Evolutionary conservation across 2,329 filamentous ascomycete genomes (phyloP).

Genomic region (Epichloe uncinata): DNA sequence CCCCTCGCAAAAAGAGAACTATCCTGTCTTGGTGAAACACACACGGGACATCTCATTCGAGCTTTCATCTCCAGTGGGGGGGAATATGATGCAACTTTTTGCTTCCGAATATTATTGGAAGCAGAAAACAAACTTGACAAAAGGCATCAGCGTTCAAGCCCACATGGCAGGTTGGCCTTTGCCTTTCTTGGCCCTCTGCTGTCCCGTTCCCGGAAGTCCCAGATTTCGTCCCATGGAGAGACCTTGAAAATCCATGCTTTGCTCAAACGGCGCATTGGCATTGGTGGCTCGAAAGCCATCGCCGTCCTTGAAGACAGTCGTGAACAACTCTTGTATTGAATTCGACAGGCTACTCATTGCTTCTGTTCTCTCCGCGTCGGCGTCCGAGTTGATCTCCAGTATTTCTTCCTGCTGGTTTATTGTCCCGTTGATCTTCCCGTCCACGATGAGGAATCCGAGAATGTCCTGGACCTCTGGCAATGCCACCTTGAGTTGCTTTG

Average conservation of each 20-base stretch:
- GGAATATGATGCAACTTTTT: background rate
- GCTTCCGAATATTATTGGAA: background rate
- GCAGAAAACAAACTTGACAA: background rate
- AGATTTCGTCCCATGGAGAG: conserved; percentile 7
- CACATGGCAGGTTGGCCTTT: background rate
- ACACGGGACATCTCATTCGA: background rate
- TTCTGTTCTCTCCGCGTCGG: conserved; percentile 59
- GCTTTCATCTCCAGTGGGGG: background rate
- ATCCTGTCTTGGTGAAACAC: background rate
- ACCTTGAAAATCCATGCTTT: conserved; percentile 15
- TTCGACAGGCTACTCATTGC: conserved; percentile 61
- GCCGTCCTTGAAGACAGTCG: conserved; percentile 60
- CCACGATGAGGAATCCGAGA: conserved; percentile 83
- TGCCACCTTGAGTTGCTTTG: conserved; percentile 74
- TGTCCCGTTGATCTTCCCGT: conserved; percentile 72
- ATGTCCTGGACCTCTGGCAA: conserved; percentile 87
- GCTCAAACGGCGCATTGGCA: conserved; percentile 15
- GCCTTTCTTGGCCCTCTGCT: conserved; percentile 5
- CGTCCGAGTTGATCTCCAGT: conserved; percentile 63
- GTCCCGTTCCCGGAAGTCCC: conserved; percentile 1
- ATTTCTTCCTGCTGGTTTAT: conserved; percentile 82
- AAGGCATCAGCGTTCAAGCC: background rate
- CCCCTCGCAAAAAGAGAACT: background rate
- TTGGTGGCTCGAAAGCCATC: conserved; percentile 47
- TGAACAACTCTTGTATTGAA: conserved; percentile 56